Evolutionary conservation across 106 monocot genomes (phyloP), one percentile per base, ranked within the genome.

Genomic region (Dactylorhiza incarnata): DNA sequence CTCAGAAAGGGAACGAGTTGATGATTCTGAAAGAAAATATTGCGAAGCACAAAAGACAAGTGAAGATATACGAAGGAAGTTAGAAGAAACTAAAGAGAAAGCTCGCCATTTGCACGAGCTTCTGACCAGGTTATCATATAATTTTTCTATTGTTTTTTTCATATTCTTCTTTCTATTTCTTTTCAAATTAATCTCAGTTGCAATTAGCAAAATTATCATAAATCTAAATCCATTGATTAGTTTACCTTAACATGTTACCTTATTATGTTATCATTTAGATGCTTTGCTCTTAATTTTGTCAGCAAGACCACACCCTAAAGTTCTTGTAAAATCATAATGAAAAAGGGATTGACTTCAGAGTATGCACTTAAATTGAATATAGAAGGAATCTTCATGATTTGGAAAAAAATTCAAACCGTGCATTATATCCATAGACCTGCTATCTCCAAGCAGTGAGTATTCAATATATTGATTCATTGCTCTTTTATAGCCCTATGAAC

Each of bases 21-120:
- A 89, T 73, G 91, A 90, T 63, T 78, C 49, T 37, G 88, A 88
- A 79, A 88, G 75, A 45, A 91, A 84, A 67, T 86, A 77, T 76
- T 46, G 45, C 51, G 91, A 99, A 86, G 83, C 75, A 71, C 85
- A 86, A 76, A 80, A 22, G 69, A 61, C 45, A 77, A 76, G 81
- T 73, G 82, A 85, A 78, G 89, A 80, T 77, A 89, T 58, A 80
- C 80, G 83, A 79, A 79, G 78, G 51, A 99, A 87, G 72, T 66
- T 99, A 44, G 89, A 91, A 54, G 91, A 91, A 83, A 65, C 82
- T 20, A 91, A 94, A 78, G 87, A 72, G 51, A 89, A 89, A 86
- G 77, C 85, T 69, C 87, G 79, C 56, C 73, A 79, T 65, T 86
- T 99, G 69, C 94, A 99, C 37, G 91, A 99, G 53, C 76, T 82